These are phyloP conservation scores for Microbotryum intermedium DNA, from an alignment of 1,284 basidiomycete species.

Conservation along the genomic window DNA sequence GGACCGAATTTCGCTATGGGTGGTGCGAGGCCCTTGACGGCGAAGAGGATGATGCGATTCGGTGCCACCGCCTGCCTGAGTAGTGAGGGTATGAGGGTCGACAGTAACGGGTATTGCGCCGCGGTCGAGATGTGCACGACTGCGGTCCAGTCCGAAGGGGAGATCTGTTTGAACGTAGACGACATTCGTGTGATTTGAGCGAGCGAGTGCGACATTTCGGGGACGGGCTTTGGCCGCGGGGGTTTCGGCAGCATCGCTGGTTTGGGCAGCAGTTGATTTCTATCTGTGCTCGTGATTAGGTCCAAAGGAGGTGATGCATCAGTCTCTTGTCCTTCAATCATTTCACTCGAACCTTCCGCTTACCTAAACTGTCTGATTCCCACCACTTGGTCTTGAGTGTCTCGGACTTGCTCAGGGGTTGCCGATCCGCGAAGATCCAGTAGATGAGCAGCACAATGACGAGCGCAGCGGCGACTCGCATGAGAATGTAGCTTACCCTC, in stretches of 20 bases:
- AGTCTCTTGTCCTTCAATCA: background rate
- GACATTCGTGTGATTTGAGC: conserved; percentile 18
- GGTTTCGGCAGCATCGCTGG: conserved; percentile 13
- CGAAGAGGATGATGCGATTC: conserved; percentile 10
- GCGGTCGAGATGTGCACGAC: conserved; percentile 17
- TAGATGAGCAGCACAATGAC: no score
- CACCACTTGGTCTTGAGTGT: conserved; percentile 21
- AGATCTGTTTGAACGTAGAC: conserved; percentile 3
- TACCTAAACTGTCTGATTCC: conserved; percentile 16
- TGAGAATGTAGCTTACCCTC: no score
- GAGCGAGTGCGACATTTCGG: conserved; percentile 7
- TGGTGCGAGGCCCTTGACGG: conserved; percentile 1
- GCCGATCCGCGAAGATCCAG: no score
- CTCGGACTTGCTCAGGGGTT: background rate
- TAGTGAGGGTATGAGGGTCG: conserved; percentile 9
- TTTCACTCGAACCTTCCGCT: background rate
- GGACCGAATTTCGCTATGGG: background rate
- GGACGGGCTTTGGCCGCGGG: conserved; percentile 12
- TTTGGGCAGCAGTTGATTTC: conserved; percentile 9
- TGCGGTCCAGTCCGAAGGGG: conserved; percentile 15
- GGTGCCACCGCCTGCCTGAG: conserved; percentile 10
- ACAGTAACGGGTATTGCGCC: conserved; percentile 9
- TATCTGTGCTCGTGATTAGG: background rate
- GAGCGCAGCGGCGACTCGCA: no score
- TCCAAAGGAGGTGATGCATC: background rate